These are phyloP conservation scores for Blumeriella jaapii DNA, from an alignment of 2,329 filamentous ascomycete genomes.

Conservation along the genomic window DNA sequence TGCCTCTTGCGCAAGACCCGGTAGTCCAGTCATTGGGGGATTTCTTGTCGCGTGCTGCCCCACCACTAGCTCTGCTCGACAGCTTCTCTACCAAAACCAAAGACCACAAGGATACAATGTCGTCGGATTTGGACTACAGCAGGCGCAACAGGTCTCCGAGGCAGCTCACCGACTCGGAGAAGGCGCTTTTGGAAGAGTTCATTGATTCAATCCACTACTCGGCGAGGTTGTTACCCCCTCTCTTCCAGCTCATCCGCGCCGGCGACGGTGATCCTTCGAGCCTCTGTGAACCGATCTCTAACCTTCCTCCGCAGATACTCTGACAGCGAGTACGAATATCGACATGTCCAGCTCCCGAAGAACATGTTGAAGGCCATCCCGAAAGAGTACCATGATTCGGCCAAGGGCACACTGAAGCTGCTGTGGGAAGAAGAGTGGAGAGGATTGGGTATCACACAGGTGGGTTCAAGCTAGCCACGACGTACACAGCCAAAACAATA, in stretches of 20 bases:
- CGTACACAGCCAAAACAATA: not conserved
- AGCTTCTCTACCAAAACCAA: not conserved
- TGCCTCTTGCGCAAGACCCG: not conserved
- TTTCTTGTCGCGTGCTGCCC: constrained; percentile 10
- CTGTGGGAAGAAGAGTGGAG: constrained; percentile 99
- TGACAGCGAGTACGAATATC: constrained; percentile 88
- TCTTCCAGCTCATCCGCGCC: not conserved
- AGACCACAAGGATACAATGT: constrained; percentile 6
- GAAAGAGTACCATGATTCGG: constrained; percentile 81
- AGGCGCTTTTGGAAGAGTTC: constrained; percentile 77
- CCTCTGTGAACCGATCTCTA: constrained; percentile 7
- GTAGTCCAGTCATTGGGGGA: not conserved
- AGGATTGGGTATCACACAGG: constrained; percentile 92
- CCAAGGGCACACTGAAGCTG: constrained; percentile 86
- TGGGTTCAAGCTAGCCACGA: constrained; percentile 30
- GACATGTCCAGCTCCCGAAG: constrained; percentile 94
- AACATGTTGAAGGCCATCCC: constrained; percentile 97
- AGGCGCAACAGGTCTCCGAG: constrained; percentile 82
- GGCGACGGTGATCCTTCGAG: too few relatives aligned
- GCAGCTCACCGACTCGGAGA: constrained; percentile 68
- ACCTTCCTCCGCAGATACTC: constrained; percentile 56
- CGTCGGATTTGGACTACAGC: constrained; percentile 45
- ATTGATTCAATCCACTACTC: constrained; percentile 95
- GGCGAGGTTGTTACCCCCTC: constrained; percentile 49
- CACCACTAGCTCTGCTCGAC: constrained; percentile 9